Percentiles rank a stretch among this genome's conserved stretches.
Conservation (phyloP, 306 rosid genomes). For the Oxytropis ochrocephala region DNA sequence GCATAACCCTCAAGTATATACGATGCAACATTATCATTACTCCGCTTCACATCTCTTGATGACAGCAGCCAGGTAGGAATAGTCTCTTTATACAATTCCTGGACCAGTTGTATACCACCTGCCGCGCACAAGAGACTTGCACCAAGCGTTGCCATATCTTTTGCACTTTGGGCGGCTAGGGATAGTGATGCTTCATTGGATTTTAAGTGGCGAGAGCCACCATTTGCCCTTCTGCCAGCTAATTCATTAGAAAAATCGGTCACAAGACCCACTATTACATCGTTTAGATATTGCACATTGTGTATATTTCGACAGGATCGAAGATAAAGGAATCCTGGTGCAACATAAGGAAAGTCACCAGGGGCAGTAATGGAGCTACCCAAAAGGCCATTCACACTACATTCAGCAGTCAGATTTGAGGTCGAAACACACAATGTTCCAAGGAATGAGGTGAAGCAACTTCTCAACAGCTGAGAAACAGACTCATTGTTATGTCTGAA, state of each 20-base stretch:
- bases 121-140: constrained; percentile 52
- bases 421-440: constrained; percentile 32
- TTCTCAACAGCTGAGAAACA: constrained; percentile 61
- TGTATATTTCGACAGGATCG: constrained; percentile 52
- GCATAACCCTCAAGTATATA: constrained; percentile 56
- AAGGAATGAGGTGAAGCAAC: constrained; percentile 69
- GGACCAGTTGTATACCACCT: constrained; percentile 63
- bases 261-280: constrained; percentile 51
- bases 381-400: constrained; percentile 60
- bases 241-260: constrained; percentile 38
- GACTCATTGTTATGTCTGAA: constrained; percentile 56
- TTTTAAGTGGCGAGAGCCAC: constrained; percentile 30
- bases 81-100: constrained; percentile 53
- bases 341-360: constrained; percentile 34
- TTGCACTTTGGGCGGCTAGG: constrained; percentile 44
- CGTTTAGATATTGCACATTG: constrained; percentile 37
- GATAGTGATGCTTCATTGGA: constrained; percentile 45
- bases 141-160: constrained; percentile 61
- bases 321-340: constrained; percentile 75
- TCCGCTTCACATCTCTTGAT: constrained; percentile 26
- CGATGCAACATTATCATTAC: constrained; percentile 26
- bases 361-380: constrained; percentile 39
- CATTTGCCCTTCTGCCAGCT: constrained; percentile 28
- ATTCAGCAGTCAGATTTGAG: constrained; percentile 36
- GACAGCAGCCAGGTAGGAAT: constrained; percentile 74